Percentiles rank a stretch among this genome's conserved stretches.
Evolutionary conservation across 192 early-diverging fungal genomes (phyloP).

Genomic region (Endogone sp.): DNA sequence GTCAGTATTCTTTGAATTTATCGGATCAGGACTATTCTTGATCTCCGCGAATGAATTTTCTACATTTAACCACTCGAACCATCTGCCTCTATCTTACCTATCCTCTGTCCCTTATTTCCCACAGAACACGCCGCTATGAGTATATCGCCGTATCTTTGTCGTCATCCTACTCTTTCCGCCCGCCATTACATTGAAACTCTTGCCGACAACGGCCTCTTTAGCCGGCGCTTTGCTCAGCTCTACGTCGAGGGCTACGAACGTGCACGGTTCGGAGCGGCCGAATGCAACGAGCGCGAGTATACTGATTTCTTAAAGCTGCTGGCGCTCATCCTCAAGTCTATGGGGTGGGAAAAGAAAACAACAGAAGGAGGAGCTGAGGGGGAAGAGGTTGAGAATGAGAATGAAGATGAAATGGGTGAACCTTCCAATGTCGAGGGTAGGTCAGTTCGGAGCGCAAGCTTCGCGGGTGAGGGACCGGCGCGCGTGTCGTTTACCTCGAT

Average conservation of each 20-base stretch:
- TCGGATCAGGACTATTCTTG: neutral
- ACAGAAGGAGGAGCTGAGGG: constrained; percentile 13
- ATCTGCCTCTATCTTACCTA: neutral
- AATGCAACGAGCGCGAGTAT: constrained; percentile 40
- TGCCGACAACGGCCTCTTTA: constrained; percentile 38
- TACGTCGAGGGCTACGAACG: constrained; percentile 55
- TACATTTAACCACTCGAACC: too few species aligned
- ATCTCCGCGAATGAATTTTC: too few species aligned
- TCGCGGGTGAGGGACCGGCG: neutral
- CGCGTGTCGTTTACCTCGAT: neutral
- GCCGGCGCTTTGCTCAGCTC: constrained; percentile 37
- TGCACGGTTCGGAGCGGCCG: constrained; percentile 42
- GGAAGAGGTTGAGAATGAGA: neutral
- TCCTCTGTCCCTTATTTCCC: neutral
- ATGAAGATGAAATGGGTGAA: neutral
- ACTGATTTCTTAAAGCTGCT: constrained; percentile 47
- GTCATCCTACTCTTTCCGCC: constrained; percentile 45
- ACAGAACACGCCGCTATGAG: constrained; percentile 47
- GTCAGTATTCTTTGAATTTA: constrained; percentile 14
- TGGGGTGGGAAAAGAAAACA: constrained; percentile 37
- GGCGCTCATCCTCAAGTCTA: constrained; percentile 37
- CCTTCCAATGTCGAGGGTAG: neutral
- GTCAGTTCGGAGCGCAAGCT: neutral
- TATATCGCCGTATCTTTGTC: constrained; percentile 24
- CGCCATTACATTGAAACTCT: constrained; percentile 51